phyloP scores from a whole-genome alignment of 2,329 filamentous ascomycete species.

The Fusarium illudens region DNA sequence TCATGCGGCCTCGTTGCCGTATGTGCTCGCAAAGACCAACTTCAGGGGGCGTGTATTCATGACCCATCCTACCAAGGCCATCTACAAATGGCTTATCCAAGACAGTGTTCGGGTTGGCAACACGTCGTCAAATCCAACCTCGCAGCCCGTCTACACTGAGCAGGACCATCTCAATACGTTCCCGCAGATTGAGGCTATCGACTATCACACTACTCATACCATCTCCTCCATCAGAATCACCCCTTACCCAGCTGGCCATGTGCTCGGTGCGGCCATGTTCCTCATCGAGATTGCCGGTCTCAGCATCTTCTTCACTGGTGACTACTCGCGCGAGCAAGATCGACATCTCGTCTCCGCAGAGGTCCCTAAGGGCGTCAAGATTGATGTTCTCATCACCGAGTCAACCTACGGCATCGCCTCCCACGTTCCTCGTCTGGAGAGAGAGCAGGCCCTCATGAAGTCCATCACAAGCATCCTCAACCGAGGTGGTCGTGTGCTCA shows the following conservation, averaged over 20 bases:
- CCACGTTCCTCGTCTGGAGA: conserved; percentile 87
- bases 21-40: conserved; percentile 97
- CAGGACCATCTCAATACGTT: conserved; percentile 95
- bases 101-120: conserved; percentile 92
- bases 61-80: conserved; percentile 99
- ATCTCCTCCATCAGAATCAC: conserved; percentile 97
- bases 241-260: conserved; percentile 95
- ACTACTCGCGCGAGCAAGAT: conserved; percentile 96
- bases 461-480: conserved; percentile 91
- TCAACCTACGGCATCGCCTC: conserved; percentile 97
- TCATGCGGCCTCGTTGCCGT: conserved; percentile 97
- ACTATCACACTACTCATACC: conserved; percentile 97
- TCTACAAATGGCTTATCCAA: conserved; percentile 99
- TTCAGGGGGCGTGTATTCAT: conserved; percentile 97
- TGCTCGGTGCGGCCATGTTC: conserved; percentile 98
- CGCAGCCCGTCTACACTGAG: conserved; percentile 90
- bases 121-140: conserved; percentile 67
- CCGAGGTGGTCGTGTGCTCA: conserved; percentile 87
- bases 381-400: conserved; percentile 97
- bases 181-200: conserved; percentile 93
- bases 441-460: conserved; percentile 95
- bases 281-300: conserved; percentile 96
- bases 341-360: conserved; percentile 93
- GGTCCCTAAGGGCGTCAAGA: conserved; percentile 86
- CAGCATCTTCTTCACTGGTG: conserved; percentile 96